Evolutionary conservation across 164 flowering plant species (phyloP), one percentile per base, ranked within the genome.

Genomic region (Malania oleifera): DNA sequence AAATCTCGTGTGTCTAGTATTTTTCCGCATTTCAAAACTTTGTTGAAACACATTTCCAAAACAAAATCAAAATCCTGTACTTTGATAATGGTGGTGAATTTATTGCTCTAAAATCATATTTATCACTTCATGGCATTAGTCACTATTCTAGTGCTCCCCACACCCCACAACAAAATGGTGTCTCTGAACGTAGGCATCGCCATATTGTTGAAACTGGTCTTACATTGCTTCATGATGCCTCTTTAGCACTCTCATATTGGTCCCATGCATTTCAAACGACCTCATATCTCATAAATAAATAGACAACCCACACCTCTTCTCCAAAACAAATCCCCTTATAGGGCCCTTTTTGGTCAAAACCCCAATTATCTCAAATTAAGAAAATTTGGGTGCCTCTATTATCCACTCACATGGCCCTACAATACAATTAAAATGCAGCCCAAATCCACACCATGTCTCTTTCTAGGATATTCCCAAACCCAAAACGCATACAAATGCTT

Each of bases 261-360:
- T n/a, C n/a, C n/a, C n/a, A n/a, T n/a, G n/a, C n/a, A n/a, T n/a
- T n/a, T n/a, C n/a, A n/a, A n/a, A n/a, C n/a, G n/a, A n/a, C n/a
- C n/a, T n/a, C n/a, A n/a, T n/a, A n/a, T 46, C 50, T 46, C 5
- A 46, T 46, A 18, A 46, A 46, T 46, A n/a, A 22, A 46, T 46
- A 18, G 20, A 46, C 20, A n/a, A 22, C 50, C 50, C 0, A 46
- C 24, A 4, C 24, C 50, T 46, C 50, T 46, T 18, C 24, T 46
- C 8, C 24, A 23, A 48, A 48, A 48, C 19, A 22, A 23, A 5
- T 48, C 52, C 11, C 52, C 52, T n/a, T n/a, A n/a, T n/a, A n/a
- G n/a, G n/a, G n/a, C n/a, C n/a, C n/a, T n/a, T n/a, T n/a, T n/a
- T n/a, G 26, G 26, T 48, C 28, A 22, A 48, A 23, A 15, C 9